These are phyloP conservation scores for Daedalea quercina DNA, from an alignment of 768 basidiomycete genomes.

Conservation along the genomic window DNA sequence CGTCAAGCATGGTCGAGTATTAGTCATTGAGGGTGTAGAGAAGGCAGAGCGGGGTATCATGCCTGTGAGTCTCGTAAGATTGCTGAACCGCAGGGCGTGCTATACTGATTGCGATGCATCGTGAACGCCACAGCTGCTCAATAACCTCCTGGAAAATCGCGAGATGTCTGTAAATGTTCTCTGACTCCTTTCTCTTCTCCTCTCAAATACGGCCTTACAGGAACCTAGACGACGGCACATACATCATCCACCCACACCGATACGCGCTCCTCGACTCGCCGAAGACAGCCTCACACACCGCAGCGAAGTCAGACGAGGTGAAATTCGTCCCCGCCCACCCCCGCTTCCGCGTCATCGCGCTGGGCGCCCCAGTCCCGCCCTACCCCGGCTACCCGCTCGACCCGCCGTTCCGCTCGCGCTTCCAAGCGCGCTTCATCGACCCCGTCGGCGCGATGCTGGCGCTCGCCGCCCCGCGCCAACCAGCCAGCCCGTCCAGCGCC, in stretches of 20 bases:
- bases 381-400: constrained; percentile 61
- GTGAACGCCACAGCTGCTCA: constrained; percentile 32
- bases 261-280: constrained; percentile 39
- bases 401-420: constrained; percentile 63
- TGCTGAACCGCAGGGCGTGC: background rate
- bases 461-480: constrained; percentile 17
- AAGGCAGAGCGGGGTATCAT: constrained; percentile 69
- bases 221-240: constrained; percentile 66
- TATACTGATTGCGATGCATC: background rate
- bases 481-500: constrained; percentile 4
- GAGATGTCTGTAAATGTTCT: constrained; percentile 44
- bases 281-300: constrained; percentile 8
- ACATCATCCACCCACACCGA: constrained; percentile 60
- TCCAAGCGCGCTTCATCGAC: constrained; percentile 63
- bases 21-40: constrained; percentile 66
- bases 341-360: constrained; percentile 63
- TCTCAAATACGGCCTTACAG: constrained; percentile 21
- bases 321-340: constrained; percentile 59
- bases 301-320: constrained; percentile 25
- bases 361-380: constrained; percentile 63
- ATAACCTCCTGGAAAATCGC: constrained; percentile 65
- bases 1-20: constrained; percentile 55
- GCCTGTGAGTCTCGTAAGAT: constrained; percentile 43
- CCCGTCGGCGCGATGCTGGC: constrained; percentile 47
- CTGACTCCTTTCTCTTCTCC: background rate